Evolutionary conservation across 2,329 filamentous ascomycete species (phyloP).

Genomic region (Colletotrichum scovillei): DNA sequence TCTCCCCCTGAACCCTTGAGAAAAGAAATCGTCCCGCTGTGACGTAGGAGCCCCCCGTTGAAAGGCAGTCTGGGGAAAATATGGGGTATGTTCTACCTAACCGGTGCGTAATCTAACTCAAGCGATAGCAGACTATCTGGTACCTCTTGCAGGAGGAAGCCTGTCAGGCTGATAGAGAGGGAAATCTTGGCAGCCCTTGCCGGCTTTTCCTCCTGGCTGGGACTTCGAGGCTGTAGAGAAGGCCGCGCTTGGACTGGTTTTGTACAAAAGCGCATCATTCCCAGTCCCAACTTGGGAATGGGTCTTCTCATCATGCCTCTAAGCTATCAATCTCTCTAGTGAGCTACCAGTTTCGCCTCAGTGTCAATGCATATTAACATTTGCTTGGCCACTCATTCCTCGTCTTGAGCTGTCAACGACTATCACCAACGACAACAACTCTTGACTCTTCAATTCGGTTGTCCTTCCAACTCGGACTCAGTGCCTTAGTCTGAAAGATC

Average conservation of each 20-base stretch:
- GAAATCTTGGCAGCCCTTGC: constrained; percentile 25
- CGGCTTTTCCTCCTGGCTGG: background rate
- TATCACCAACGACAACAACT: background rate
- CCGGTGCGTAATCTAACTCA: constrained; percentile 28
- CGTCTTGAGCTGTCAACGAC: background rate
- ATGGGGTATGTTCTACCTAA: constrained; percentile 15
- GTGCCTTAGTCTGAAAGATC: background rate
- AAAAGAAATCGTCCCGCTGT: constrained; percentile 20
- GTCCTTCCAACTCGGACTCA: background rate
- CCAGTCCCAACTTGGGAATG: background rate
- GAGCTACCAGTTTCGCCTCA: background rate
- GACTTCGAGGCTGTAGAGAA: background rate
- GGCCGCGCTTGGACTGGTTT: constrained; percentile 13
- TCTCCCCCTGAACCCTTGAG: constrained; percentile 21
- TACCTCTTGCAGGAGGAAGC: constrained; percentile 18
- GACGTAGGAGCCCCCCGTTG: constrained; percentile 20
- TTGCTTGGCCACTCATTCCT: background rate
- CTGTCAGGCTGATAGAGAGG: constrained; percentile 16
- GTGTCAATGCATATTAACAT: background rate
- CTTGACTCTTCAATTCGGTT: background rate
- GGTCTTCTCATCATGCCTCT: background rate
- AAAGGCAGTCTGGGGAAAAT: constrained; percentile 29
- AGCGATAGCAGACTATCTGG: constrained; percentile 6
- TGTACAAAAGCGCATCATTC: constrained; percentile 30
- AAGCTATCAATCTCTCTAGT: background rate